Base-by-base conservation (phyloP, 768 basidiomycete species). In the Mrakia blollopis region DNA sequence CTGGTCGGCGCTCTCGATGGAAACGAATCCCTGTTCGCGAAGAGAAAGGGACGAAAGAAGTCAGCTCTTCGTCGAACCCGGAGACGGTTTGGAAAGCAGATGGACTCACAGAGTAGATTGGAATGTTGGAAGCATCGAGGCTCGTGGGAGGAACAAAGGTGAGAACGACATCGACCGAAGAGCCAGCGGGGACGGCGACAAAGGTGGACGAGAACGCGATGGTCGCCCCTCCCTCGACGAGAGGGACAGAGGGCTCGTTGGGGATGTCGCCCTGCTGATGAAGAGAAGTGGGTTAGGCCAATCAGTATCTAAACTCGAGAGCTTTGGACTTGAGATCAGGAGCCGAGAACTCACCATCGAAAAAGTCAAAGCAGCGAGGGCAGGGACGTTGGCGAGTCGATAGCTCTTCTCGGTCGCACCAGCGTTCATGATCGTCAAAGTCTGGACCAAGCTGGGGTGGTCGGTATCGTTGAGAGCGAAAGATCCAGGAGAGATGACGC, bases 391-490 rank as follows among this genome's bases (percentile, higher is more conserved):
- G 9, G 80, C 84, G 30, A 90, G 77, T 37, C 82, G 86, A 83
- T 87, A 88, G 1, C 81, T 85, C 80, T 41, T 60, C 18, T 80
- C 67, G 0, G 82, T 80, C 16, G 78, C 83, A 13, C 86, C 88
- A 25, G 80, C 85, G 81, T 90, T 90, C 78, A 81, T 85, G 74
- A 91, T 76, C 2, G 79, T 83, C 75, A 86, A 79, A 3, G 67
- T 61, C 25, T 35, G 54, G 6, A 63, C 18, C 7, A 52, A 69
- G 23, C 62, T 67, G 62, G 88, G 88, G 80, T 89, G 85, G 9
- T 87, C 86, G 6, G 89, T 90, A 81, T 90, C 90, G 79, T 91
- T 91, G 57, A 90, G 82, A 54, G 88, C 79, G 25, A 91, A 83
- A 80, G 89, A 87, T 21, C 86, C 85, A 9, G 89, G 89, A 6